These are phyloP conservation scores for Narthecium ossifragum DNA, from an alignment of 106 monocot species.

Conservation along the genomic window DNA sequence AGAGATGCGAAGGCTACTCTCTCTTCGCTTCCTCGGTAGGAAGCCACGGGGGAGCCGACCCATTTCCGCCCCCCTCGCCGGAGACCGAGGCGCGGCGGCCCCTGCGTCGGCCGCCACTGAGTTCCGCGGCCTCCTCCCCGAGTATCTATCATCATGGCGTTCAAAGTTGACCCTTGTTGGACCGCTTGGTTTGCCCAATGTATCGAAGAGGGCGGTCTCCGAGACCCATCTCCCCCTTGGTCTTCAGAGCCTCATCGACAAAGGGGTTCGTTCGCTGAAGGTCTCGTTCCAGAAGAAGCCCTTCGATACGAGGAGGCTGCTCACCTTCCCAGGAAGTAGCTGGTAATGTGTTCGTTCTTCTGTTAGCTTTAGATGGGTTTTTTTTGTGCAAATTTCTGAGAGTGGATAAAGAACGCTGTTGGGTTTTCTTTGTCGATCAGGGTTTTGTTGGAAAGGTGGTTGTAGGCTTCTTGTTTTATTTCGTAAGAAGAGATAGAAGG, in stretches of 20 bases:
- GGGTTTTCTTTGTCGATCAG: too few species aligned
- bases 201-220: background rate
- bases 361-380: too few species aligned
- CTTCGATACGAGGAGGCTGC: background rate
- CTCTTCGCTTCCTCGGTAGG: background rate
- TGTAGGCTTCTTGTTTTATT: too few species aligned
- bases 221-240: background rate
- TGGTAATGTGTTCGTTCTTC: slow-evolving; percentile 13
- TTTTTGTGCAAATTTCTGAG: background rate
- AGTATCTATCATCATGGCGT: too few species aligned
- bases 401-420: too few species aligned
- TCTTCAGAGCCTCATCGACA: background rate
- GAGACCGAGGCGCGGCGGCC: background rate
- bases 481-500: too few species aligned
- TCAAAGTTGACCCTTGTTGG: background rate
- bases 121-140: background rate
- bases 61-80: background rate
- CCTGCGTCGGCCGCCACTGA: slow-evolving; percentile 4
- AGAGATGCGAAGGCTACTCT: background rate
- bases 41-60: background rate
- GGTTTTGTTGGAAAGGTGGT: too few species aligned
- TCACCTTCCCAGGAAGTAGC: slow-evolving; percentile 7
- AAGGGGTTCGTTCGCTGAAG: slow-evolving; percentile 5
- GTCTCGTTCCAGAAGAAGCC: slow-evolving; percentile 16
- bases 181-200: background rate